Conservation (phyloP, 2,329 filamentous ascomycete genomes). For the Exophiala sp. region DNA sequence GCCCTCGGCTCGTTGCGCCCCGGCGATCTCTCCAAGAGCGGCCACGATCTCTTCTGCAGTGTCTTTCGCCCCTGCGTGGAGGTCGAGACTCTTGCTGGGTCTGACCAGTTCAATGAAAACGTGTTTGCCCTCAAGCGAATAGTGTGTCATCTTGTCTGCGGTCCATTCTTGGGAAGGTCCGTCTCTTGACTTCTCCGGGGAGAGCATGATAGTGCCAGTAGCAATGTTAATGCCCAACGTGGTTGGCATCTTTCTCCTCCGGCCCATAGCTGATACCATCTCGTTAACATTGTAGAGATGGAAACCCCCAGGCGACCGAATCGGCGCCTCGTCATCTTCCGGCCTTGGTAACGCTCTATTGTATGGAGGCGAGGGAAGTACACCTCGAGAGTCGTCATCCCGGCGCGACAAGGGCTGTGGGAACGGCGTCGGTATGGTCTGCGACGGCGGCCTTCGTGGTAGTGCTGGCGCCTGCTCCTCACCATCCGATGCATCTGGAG, state of each 20-base stretch:
- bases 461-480: constrained; percentile 55
- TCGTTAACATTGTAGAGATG: constrained; percentile 96
- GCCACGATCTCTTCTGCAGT: constrained; percentile 89
- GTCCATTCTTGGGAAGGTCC: constrained; percentile 88
- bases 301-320: constrained; percentile 67
- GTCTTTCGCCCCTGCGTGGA: constrained; percentile 95
- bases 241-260: constrained; percentile 97
- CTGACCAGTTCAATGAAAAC: constrained; percentile 89
- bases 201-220: constrained; percentile 83
- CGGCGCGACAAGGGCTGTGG: constrained; percentile 33
- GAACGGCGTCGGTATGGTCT: constrained; percentile 37
- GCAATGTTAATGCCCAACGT: constrained; percentile 87
- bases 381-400: constrained; percentile 39
- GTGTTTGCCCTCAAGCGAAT: constrained; percentile 96
- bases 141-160: constrained; percentile 91
- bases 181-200: constrained; percentile 75
- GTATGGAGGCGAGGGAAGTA: constrained; percentile 52
- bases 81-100: constrained; percentile 91
- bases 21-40: constrained; percentile 81
- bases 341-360: constrained; percentile 44
- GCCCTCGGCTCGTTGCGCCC: constrained; percentile 71
- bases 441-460: constrained; percentile 57
- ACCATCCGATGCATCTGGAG: constrained; percentile 64
- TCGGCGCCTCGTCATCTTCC: constrained; percentile 41
- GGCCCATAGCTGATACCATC: constrained; percentile 94